Evolutionary conservation across 2,329 filamentous ascomycete genomes (phyloP).

Genomic region (Fusarium staphyleae): DNA sequence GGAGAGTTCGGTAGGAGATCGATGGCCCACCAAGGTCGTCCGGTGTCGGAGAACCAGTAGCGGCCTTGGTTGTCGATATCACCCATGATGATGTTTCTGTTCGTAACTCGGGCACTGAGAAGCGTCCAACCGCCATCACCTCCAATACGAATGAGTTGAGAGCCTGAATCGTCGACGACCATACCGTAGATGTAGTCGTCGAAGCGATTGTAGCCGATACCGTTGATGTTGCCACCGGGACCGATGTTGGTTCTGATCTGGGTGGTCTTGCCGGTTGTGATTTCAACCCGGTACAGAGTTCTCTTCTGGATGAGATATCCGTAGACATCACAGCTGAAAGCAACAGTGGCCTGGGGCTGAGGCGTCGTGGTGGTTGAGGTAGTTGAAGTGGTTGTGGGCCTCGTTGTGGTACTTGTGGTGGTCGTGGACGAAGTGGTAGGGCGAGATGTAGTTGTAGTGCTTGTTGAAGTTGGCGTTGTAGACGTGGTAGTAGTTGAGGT

Average conservation of each 20-base stretch:
- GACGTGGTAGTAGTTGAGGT: not conserved
- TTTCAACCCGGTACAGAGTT: constrained; percentile 26
- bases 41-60: constrained; percentile 35
- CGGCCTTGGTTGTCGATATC: constrained; percentile 36
- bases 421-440: not conserved
- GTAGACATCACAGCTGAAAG: constrained; percentile 28
- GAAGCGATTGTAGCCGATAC: constrained; percentile 31
- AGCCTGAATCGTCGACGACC: constrained; percentile 9
- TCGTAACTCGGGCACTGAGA: constrained; percentile 21
- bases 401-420: not conserved
- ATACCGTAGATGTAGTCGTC: constrained; percentile 37
- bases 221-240: constrained; percentile 34
- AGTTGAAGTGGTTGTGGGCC: not conserved
- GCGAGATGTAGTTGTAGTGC: not conserved
- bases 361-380: not conserved
- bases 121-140: constrained; percentile 32
- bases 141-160: constrained; percentile 36
- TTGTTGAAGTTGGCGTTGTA: not conserved
- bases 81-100: constrained; percentile 29
- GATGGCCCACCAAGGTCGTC: constrained; percentile 34
- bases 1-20: constrained; percentile 32
- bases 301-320: constrained; percentile 33
- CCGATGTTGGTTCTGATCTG: constrained; percentile 24
- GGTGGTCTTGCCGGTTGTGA: constrained; percentile 24
- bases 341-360: constrained; percentile 4